Percentiles rank a stretch among this genome's conserved stretches.
phyloP scores from a whole-genome alignment of 2,329 filamentous ascomycete genomes.

The Drechslerella coelobrocha region DNA sequence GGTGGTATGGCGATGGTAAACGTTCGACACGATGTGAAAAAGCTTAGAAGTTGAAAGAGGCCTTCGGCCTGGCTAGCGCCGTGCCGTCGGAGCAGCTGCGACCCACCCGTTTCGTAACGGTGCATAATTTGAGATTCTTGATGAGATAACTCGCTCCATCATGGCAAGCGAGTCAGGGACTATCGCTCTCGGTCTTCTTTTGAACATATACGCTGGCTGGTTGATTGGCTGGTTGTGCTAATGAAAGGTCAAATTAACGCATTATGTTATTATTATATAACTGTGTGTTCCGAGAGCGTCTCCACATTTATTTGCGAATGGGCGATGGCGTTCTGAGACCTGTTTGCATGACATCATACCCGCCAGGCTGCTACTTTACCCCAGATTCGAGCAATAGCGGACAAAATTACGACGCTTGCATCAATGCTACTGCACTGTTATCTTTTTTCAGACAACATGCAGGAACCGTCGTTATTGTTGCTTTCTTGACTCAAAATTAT shows the following conservation, averaged over 20 bases:
- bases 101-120: constrained; percentile 34
- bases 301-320: no score
- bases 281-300: no score
- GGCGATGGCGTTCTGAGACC: no score
- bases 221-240: no score
- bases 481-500: not conserved
- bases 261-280: no score
- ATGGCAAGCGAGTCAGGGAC: constrained; percentile 22
- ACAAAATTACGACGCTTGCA: not conserved
- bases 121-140: not conserved
- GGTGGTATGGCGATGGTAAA: constrained; percentile 30
- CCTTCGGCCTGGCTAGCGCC: not conserved
- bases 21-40: constrained; percentile 5
- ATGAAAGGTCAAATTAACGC: no score
- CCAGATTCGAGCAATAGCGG: no score
- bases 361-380: no score
- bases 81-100: constrained; percentile 7
- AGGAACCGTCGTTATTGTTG: not conserved
- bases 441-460: not conserved
- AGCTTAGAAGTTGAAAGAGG: constrained; percentile 16
- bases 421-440: not conserved
- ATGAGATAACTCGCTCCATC: constrained; percentile 3
- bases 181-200: no score
- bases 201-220: no score
- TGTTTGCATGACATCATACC: constrained; percentile 8